These are phyloP conservation scores for Scenedesmus sp. DNA, from an alignment of 163 green algal species.

Conservation along the genomic window DNA sequence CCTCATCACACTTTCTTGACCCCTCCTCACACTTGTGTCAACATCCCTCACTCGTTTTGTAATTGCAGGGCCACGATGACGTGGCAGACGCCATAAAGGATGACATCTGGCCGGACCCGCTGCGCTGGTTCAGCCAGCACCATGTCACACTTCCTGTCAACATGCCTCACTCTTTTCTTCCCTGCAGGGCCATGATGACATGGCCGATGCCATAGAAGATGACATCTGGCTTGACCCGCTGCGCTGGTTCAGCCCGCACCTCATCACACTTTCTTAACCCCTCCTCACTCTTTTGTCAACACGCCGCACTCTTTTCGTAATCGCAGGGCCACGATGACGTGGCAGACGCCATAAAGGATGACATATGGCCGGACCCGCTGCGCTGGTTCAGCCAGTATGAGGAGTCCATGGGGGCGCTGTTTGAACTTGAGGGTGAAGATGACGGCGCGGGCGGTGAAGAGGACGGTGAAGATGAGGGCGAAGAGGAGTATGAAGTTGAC, in stretches of 20 bases:
- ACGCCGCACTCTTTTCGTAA: too few species aligned
- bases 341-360: conserved; percentile 72
- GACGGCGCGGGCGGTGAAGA: conserved; percentile 1
- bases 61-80: conserved; percentile 46
- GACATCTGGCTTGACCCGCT: conserved; percentile 78
- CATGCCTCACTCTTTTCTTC: background rate
- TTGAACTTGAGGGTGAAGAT: conserved; percentile 9
- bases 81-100: conserved; percentile 74
- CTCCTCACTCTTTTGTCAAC: background rate
- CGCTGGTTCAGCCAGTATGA: conserved; percentile 25
- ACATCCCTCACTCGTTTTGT: too few species aligned
- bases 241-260: background rate
- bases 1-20: background rate
- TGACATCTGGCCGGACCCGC: conserved; percentile 78
- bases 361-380: conserved; percentile 80
- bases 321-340: conserved; percentile 56
- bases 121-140: conserved; percentile 42
- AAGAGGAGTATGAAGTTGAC: conserved; percentile 9
- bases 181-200: conserved; percentile 47
- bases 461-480: background rate
- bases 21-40: background rate
- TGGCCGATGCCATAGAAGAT: conserved; percentile 71
- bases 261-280: background rate
- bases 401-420: conserved; percentile 13
- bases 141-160: background rate